These are phyloP conservation scores for Solanum pimpinellifolium DNA, from an alignment of 257 asterid species.

Conservation along the genomic window DNA sequence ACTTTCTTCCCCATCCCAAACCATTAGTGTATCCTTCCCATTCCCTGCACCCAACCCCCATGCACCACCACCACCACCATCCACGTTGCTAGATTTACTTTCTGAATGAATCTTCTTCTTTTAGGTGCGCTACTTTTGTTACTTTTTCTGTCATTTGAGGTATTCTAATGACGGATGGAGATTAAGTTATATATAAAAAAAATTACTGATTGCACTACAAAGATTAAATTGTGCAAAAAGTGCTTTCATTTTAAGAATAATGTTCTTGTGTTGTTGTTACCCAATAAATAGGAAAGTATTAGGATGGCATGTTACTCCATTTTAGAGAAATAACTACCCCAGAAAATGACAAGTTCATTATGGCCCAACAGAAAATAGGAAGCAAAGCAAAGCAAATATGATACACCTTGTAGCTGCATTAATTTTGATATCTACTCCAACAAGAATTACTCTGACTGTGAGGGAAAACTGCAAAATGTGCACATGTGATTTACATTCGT, in stretches of 20 bases:
- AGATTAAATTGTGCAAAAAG: background rate
- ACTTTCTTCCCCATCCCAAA: background rate
- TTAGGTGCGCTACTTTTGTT: background rate
- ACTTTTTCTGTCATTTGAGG: background rate
- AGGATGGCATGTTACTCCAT: background rate
- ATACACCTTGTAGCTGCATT: background rate
- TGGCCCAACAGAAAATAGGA: background rate
- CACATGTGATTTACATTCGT: background rate
- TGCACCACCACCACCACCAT: background rate
- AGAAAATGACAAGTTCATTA: background rate
- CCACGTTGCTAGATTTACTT: background rate
- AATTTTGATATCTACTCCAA: background rate
- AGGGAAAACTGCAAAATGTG: background rate
- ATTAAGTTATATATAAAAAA: background rate
- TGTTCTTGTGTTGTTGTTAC: background rate
- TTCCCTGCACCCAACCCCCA: background rate
- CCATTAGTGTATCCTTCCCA: background rate
- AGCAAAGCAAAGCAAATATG: background rate
- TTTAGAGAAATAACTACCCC: background rate
- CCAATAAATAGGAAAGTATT: background rate
- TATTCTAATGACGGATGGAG: background rate
- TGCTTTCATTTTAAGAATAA: background rate
- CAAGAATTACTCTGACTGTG: background rate
- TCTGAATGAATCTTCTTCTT: background rate
- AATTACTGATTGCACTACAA: background rate